Base-by-base conservation (phyloP, 2,329 filamentous ascomycete genomes). In the Colletotrichum coccodes region DNA sequence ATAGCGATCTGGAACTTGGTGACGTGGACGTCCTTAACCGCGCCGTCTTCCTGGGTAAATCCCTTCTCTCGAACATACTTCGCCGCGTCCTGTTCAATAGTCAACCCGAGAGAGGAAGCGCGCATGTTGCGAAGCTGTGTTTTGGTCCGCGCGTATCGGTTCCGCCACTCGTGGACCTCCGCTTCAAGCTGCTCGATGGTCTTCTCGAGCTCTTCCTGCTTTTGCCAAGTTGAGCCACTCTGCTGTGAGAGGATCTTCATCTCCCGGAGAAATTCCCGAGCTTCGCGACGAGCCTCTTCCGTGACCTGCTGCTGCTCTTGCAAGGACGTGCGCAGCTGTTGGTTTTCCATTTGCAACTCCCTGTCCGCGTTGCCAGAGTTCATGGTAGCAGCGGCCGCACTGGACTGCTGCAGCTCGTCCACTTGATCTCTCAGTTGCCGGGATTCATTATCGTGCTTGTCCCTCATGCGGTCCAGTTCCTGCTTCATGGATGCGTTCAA, bases 1-100 rank as follows among this genome's bases (percentile, higher is more conserved):
- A 99, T 93, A 26, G 94, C 89, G 69, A 98, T 91, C 79, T 99
- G 96, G 83, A 97, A 98, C 76, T 94, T 95, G 58, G 95, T 98
- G 72, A 99, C 90, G 77, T 98, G 93, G 14, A 98, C 88, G 79
- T 98, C 96, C 80, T 93, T 95, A 74, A 99, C 90, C 26, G 96
- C 79, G 6, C 96, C 96, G 68, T 90, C 88, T 14, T 91, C 88
- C 42, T 92, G 87, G 26, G 89, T 87, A 72, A 96, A 91, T 30
- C 86, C 89, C 75, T 87, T 88, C 60, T 93, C 90, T 58, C 88
- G 88, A 46, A 90, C 81, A 71, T 90, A 88, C 72, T 87, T 89
- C 57, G 87, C 89, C n/a, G 91, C 90, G 72, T 95, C 91, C 70
- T 91, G 88, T 8, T 92, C 89, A 49, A 91, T 82, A 8, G 87